These are phyloP conservation scores for Rhizophora apiculata DNA, from an alignment of 345 rosid species.

Conservation along the genomic window DNA sequence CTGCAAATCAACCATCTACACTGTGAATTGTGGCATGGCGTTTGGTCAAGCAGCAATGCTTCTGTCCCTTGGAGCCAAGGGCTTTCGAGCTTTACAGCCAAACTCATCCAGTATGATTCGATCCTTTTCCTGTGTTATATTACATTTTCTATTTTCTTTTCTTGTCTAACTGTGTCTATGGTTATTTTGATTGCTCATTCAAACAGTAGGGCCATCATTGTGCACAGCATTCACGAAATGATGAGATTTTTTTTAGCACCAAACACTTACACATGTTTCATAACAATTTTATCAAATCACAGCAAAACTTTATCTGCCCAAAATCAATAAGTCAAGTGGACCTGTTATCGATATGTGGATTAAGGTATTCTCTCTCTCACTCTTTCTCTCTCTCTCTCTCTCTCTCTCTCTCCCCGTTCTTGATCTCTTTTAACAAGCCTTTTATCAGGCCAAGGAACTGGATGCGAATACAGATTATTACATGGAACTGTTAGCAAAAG, in stretches of 20 bases:
- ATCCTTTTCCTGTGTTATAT: slow-evolving; percentile 2
- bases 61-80: slow-evolving; percentile 75
- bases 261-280: neutral
- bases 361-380: slow-evolving; percentile 42
- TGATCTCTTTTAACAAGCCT: neutral
- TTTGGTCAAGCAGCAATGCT: slow-evolving; percentile 97
- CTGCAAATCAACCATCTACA: slow-evolving; percentile 65
- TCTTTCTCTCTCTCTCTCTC: neutral
- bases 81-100: slow-evolving; percentile 69
- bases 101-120: slow-evolving; percentile 61
- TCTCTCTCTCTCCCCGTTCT: slow-evolving; percentile 4
- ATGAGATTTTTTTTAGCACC: too few relatives aligned
- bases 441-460: slow-evolving; percentile 70
- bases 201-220: too few relatives aligned
- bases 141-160: neutral
- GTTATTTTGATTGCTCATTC: neutral
- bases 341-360: slow-evolving; percentile 82
- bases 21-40: slow-evolving; percentile 84
- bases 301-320: slow-evolving; percentile 78
- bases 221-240: neutral
- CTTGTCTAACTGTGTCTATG: too few relatives aligned
- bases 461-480: slow-evolving; percentile 65
- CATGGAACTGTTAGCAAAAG: slow-evolving; percentile 68
- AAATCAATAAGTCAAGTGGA: slow-evolving; percentile 72
- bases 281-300: slow-evolving; percentile 26